Conservation (phyloP, 140 eudicot species). For the Artemisia princeps region DNA sequence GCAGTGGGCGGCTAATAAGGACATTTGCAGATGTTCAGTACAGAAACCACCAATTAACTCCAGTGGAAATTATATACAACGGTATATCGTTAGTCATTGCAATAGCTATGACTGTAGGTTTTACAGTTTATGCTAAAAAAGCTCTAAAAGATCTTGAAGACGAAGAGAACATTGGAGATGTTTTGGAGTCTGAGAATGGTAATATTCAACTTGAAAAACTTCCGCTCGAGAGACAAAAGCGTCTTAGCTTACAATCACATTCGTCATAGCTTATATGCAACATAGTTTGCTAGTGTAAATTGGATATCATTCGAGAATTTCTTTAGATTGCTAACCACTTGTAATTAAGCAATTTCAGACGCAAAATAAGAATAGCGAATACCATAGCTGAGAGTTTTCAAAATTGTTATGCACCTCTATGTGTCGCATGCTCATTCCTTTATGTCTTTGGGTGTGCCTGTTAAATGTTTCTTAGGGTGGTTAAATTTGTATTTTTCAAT, state of each 20-base stretch:
- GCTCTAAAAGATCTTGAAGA: slow-evolving; percentile 51
- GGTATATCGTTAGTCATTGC: slow-evolving; percentile 67
- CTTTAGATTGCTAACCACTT: slow-evolving; percentile 29
- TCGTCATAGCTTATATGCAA: slow-evolving; percentile 18
- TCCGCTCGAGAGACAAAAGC: slow-evolving; percentile 48
- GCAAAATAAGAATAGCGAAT: slow-evolving; percentile 17
- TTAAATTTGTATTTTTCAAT: background rate
- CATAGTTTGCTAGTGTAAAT: slow-evolving; percentile 25
- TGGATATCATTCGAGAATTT: slow-evolving; percentile 5
- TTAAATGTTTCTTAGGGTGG: background rate
- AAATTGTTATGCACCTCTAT: slow-evolving; percentile 1
- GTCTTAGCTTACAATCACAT: slow-evolving; percentile 15
- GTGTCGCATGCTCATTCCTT: background rate
- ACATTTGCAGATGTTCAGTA: slow-evolving; percentile 88
- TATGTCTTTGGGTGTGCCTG: background rate
- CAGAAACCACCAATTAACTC: slow-evolving; percentile 65
- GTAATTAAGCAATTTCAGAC: slow-evolving; percentile 32
- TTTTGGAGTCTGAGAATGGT: slow-evolving; percentile 21
- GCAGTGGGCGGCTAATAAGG: slow-evolving; percentile 82
- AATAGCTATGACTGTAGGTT: slow-evolving; percentile 52
- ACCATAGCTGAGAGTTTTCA: slow-evolving; percentile 10
- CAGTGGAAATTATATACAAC: slow-evolving; percentile 77
- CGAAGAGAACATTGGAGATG: slow-evolving; percentile 38
- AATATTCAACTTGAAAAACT: slow-evolving; percentile 52
- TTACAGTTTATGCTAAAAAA: slow-evolving; percentile 73